phyloP scores from a whole-genome alignment of 257 asterid species.

The Anisodus acutangulus region DNA sequence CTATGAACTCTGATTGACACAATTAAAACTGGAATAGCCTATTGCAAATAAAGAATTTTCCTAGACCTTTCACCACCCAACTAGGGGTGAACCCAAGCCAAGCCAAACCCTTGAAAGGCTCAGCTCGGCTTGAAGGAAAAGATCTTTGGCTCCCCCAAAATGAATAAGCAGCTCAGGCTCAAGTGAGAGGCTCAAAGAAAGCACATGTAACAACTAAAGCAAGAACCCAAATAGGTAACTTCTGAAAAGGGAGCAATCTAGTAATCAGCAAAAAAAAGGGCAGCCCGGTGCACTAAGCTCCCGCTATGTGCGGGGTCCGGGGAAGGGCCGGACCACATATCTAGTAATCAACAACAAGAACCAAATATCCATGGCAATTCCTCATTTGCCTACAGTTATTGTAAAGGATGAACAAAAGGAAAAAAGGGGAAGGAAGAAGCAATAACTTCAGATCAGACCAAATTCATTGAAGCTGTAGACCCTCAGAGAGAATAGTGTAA shows the following conservation, averaged over 20 bases:
- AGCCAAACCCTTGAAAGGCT: not conserved
- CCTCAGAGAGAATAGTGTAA: not conserved
- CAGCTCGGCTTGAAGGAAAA: constrained; percentile 2
- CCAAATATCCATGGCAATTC: not conserved
- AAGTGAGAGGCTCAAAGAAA: not conserved
- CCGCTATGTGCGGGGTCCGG: no score
- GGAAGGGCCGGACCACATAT: no score
- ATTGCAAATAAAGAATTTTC: constrained; percentile 13
- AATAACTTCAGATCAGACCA: constrained; percentile 15
- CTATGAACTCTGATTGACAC: constrained; percentile 3
- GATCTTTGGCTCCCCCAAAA: constrained; percentile 2
- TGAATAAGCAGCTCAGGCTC: constrained; percentile 3
- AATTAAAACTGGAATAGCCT: not conserved
- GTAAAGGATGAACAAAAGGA: not conserved
- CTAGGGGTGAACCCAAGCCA: constrained; percentile 9
- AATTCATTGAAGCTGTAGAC: not conserved
- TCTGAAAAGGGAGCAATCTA: not conserved
- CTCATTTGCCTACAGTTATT: not conserved
- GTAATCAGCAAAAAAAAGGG: not conserved
- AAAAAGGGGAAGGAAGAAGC: not conserved
- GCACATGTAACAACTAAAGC: not conserved
- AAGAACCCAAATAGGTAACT: not conserved
- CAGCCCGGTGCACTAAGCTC: no score
- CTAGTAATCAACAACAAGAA: not conserved
- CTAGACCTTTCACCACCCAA: constrained; percentile 12